These are phyloP conservation scores for Penicillium sumatraense DNA, from an alignment of 2,329 filamentous ascomycete species.

Conservation along the genomic window DNA sequence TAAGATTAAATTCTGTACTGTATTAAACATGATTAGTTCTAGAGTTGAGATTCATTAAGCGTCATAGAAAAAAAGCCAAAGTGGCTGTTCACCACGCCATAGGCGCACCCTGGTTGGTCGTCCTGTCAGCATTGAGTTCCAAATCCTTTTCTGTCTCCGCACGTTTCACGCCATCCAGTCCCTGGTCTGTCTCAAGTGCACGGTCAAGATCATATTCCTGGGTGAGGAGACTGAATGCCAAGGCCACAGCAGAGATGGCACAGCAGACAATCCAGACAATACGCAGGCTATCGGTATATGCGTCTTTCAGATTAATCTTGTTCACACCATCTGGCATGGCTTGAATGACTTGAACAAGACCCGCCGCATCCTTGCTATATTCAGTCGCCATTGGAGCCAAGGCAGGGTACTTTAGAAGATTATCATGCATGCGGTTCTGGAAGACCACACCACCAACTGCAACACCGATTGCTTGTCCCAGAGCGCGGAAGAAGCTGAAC, in stretches of 20 bases:
- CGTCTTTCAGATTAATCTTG: conserved; percentile 53
- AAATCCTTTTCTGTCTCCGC: conserved; percentile 20
- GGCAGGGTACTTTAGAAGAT: conserved; percentile 54
- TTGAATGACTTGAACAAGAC: conserved; percentile 63
- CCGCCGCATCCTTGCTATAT: conserved; percentile 63
- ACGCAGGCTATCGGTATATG: conserved; percentile 59
- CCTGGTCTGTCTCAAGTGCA: conserved; percentile 39
- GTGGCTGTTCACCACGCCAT: conserved; percentile 9
- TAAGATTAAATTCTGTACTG: too few species aligned
- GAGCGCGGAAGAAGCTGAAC: conserved; percentile 68
- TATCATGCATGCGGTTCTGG: conserved; percentile 65
- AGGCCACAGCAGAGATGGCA: conserved; percentile 55
- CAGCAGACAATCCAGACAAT: conserved; percentile 63
- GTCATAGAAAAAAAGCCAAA: neutral
- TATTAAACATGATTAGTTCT: too few species aligned
- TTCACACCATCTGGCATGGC: conserved; percentile 50
- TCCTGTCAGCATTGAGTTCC: conserved; percentile 11
- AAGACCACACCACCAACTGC: conserved; percentile 71
- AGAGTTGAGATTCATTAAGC: conserved; percentile 3
- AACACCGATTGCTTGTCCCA: conserved; percentile 69
- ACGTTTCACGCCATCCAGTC: conserved; percentile 19
- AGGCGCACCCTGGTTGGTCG: conserved; percentile 9
- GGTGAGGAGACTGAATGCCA: conserved; percentile 58
- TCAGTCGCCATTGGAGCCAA: conserved; percentile 54
- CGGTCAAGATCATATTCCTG: conserved; percentile 52